Evolutionary conservation across 2,329 filamentous ascomycete species (phyloP).

Genomic region (Aspergillus vadensis): DNA sequence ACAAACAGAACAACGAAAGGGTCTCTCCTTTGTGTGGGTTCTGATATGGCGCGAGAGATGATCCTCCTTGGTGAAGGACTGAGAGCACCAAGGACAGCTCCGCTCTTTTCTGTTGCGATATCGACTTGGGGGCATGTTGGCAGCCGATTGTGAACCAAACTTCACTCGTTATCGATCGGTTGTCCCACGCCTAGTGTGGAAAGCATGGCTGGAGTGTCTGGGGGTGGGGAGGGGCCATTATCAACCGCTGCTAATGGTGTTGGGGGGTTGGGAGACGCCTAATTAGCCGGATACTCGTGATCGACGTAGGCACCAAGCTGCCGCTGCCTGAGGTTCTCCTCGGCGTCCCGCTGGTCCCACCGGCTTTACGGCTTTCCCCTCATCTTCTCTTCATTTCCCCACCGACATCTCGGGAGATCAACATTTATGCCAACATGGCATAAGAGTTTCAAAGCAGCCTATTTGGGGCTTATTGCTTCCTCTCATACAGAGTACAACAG

Average conservation of each 20-base stretch:
- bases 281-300: no score
- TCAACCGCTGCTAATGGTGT: neutral
- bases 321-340: neutral
- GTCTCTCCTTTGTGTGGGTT: slow-evolving; percentile 37
- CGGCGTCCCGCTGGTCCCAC: neutral
- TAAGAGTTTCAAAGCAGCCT: no score
- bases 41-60: slow-evolving; percentile 37
- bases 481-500: no score
- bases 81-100: slow-evolving; percentile 27
- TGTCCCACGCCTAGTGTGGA: no score
- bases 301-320: neutral
- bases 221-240: neutral
- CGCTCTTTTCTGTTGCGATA: slow-evolving; percentile 7
- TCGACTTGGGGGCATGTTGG: neutral
- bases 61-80: slow-evolving; percentile 34
- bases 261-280: neutral
- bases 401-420: neutral
- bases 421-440: neutral
- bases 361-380: neutral
- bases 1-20: slow-evolving; percentile 30
- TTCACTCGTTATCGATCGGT: no score
- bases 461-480: no score
- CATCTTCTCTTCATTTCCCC: neutral
- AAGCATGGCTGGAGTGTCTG: neutral
- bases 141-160: neutral